Conservation (phyloP, 176 grass and related monocot genomes). For the Luzula sylvatica region DNA sequence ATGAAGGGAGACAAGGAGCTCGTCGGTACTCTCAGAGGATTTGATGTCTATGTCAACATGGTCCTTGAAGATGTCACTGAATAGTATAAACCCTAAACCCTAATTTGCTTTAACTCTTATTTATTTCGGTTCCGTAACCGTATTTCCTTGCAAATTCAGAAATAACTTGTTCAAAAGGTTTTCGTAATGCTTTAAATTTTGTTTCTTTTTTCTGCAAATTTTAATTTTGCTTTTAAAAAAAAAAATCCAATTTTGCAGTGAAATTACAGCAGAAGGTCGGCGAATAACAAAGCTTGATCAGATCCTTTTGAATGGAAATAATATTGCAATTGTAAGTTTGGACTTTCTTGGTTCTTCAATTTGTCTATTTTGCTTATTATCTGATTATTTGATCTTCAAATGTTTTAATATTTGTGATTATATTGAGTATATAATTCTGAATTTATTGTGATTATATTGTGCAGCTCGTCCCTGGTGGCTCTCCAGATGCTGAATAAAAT, state of each 20-base stretch:
- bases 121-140: background rate
- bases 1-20: conserved; percentile 99
- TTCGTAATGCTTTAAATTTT: background rate
- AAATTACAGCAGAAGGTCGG: conserved; percentile 85
- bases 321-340: conserved; percentile 95
- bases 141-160: background rate
- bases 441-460: background rate
- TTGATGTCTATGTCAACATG: conserved; percentile 99
- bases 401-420: too few species aligned
- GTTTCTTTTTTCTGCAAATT: background rate
- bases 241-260: conserved; percentile 29
- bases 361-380: too few species aligned
- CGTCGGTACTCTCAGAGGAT: conserved; percentile 82
- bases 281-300: conserved; percentile 96
- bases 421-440: conserved; percentile 10
- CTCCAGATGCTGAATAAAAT: conserved; percentile 64
- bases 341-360: too few species aligned
- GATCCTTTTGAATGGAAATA: conserved; percentile 93
- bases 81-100: conserved; percentile 80
- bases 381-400: too few species aligned
- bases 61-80: conserved; percentile 99
- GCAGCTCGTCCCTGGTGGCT: conserved; percentile 95
- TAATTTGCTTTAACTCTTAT: background rate
- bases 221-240: background rate
- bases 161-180: background rate